These are phyloP conservation scores for Nosema muscidifuracis DNA, from an alignment of 371 early-diverging fungal species.

Conservation along the genomic window DNA sequence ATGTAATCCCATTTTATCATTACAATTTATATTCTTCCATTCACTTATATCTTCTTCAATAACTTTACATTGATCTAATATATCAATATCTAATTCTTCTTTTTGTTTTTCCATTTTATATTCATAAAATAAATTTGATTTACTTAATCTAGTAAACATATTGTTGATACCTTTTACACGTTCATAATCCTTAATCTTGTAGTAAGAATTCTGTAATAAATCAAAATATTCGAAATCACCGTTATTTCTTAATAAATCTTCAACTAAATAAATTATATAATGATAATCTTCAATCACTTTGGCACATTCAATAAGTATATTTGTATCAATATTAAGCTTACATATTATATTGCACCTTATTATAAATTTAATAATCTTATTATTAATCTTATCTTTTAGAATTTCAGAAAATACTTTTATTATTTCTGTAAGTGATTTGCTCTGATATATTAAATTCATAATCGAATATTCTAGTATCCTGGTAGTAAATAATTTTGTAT, in stretches of 20 bases:
- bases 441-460: neutral
- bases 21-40: constrained; percentile 19
- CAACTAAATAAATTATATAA: constrained; percentile 24
- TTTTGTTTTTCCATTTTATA: constrained; percentile 18
- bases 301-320: constrained; percentile 10
- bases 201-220: constrained; percentile 21
- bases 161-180: constrained; percentile 30
- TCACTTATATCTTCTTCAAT: constrained; percentile 21
- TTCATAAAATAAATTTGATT: constrained; percentile 35
- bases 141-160: neutral
- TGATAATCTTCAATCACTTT: constrained; percentile 33
- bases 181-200: constrained; percentile 29
- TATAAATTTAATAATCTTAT: constrained; percentile 42
- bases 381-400: constrained; percentile 10
- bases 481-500: neutral
- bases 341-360: constrained; percentile 22
- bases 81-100: constrained; percentile 3
- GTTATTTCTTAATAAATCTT: constrained; percentile 11
- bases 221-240: neutral
- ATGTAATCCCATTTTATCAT: constrained; percentile 2
- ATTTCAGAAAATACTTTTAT: neutral
- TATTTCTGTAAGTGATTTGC: neutral
- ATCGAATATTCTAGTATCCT: constrained; percentile 1
- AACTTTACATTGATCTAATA: constrained; percentile 1
- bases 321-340: neutral